Evolutionary conservation across 2,329 filamentous ascomycete species (phyloP).

Genomic region (Aureobasidium sp.): DNA sequence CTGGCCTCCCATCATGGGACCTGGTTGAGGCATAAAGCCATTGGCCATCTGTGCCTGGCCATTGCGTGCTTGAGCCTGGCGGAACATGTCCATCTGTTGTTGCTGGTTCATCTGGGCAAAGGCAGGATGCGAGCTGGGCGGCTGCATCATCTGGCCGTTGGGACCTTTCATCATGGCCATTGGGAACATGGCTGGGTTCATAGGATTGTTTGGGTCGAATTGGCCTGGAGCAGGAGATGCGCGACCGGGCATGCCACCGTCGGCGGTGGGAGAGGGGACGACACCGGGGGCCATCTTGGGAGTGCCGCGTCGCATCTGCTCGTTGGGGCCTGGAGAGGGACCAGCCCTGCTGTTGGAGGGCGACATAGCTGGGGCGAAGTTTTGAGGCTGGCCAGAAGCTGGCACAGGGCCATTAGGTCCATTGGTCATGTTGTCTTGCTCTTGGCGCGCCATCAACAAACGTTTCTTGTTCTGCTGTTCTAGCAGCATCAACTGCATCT

Average conservation of each 20-base stretch:
- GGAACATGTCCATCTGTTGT: conserved; percentile 38
- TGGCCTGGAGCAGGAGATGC: conserved; percentile 51
- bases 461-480: conserved; percentile 85
- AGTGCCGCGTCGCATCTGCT: conserved; percentile 71
- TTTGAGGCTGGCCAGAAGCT: conserved; percentile 42
- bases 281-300: conserved; percentile 62
- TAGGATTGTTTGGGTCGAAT: conserved; percentile 41
- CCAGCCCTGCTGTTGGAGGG: conserved; percentile 58
- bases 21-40: conserved; percentile 28
- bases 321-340: conserved; percentile 69
- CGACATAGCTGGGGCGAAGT: conserved; percentile 49
- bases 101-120: conserved; percentile 48
- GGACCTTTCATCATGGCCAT: conserved; percentile 45
- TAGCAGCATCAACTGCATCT: conserved; percentile 81
- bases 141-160: conserved; percentile 37
- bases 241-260: conserved; percentile 56
- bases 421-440: conserved; percentile 59
- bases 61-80: conserved; percentile 22
- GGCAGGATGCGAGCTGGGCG: conserved; percentile 59
- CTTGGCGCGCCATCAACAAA: conserved; percentile 71
- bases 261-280: conserved; percentile 63
- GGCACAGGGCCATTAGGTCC: conserved; percentile 36
- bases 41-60: conserved; percentile 28
- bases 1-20: conserved; percentile 33
- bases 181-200: conserved; percentile 25